Evolutionary conservation across 495 filamentous ascomycete genomes (phyloP), one percentile per base, ranked within the genome.

Genomic region (Aspergillus leporis): DNA sequence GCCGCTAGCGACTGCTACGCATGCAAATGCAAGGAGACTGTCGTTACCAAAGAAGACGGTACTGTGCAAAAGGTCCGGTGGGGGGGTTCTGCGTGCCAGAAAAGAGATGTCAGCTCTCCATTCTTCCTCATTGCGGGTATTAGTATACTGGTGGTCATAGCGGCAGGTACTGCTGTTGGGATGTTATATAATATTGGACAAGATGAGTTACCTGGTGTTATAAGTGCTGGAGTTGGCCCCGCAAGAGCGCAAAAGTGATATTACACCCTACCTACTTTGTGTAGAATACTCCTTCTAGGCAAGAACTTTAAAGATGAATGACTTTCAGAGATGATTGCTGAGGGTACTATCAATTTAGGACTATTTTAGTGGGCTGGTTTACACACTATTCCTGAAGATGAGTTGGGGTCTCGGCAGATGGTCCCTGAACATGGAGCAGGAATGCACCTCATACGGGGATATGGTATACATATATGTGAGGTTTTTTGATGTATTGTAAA

Each of bases 31-130:
- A 72, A 71, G 31, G 66, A 79, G 16, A 81, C 79, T 1, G 68
- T 80, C 7, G 58, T 76, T 9, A 72, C 77, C n/a, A 78, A 75
- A 25, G 74, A 73, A 21, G 78, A 82, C 43, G 79, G 75, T 14
- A 70, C 71, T 18, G 70, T 63, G 13, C 81, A 81, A 63, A 85
- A 79, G 45, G 72, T 76, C 21, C 73, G 82, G 58, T 98, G 91
- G 90, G 93, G 87, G 51, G 94, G 94, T 13, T 74, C 85, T 32
- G 88, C 88, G 59, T 98, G 94, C 75, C 88, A 96, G 73, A 98
- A 97, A 83, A 86, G 86, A 66, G 93, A 98, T 70, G 74, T 98
- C 47, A 92, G 89, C 72, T 82, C 86, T 19, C 85, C 85, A 38
- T 98, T 98, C 72, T 96, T 92, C 82, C 73, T 98, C 40, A 78